Percentiles rank a stretch among this genome's conserved stretches.
Evolutionary conservation across 257 asterid species (phyloP).

Genomic region (Handroanthus guayacan): DNA sequence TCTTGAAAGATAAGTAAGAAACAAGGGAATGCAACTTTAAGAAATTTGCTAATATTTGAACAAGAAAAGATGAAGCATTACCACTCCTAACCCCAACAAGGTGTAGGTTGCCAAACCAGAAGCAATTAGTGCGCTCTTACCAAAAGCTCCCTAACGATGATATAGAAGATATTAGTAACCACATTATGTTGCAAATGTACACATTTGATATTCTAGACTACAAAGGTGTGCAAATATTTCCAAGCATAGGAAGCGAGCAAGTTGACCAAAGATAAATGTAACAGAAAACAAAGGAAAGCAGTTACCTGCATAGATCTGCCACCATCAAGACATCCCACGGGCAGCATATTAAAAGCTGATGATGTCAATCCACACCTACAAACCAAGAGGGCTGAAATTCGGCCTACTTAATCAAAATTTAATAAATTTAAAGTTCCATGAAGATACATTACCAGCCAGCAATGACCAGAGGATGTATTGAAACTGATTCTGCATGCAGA

Average conservation of each 20-base stretch:
- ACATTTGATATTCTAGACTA: not conserved
- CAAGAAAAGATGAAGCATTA: slow-evolving; percentile 38
- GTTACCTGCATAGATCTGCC: slow-evolving; percentile 97
- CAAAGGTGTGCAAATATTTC: not conserved
- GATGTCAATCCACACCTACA: slow-evolving; percentile 94
- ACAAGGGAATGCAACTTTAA: not conserved
- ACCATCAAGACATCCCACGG: slow-evolving; percentile 96
- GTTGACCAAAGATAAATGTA: not conserved
- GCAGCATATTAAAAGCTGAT: slow-evolving; percentile 93
- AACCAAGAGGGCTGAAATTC: slow-evolving; percentile 26
- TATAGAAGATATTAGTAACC: not conserved
- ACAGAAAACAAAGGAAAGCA: slow-evolving; percentile 16
- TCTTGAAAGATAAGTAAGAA: not conserved
- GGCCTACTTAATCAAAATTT: slow-evolving; percentile 27
- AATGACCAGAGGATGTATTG: slow-evolving; percentile 89
- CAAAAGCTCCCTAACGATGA: slow-evolving; percentile 71
- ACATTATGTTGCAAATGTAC: not conserved
- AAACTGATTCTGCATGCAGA: slow-evolving; percentile 78
- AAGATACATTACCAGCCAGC: slow-evolving; percentile 85
- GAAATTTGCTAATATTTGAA: slow-evolving; percentile 10
- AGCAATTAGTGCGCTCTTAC: slow-evolving; percentile 65
- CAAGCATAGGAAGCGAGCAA: not conserved
- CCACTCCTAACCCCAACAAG: slow-evolving; percentile 80
- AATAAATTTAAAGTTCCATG: slow-evolving; percentile 25
- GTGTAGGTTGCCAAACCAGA: slow-evolving; percentile 75